phyloP scores from a whole-genome alignment of 2,329 filamentous ascomycete genomes.

The Arthrobotrys sphaeroides region DNA sequence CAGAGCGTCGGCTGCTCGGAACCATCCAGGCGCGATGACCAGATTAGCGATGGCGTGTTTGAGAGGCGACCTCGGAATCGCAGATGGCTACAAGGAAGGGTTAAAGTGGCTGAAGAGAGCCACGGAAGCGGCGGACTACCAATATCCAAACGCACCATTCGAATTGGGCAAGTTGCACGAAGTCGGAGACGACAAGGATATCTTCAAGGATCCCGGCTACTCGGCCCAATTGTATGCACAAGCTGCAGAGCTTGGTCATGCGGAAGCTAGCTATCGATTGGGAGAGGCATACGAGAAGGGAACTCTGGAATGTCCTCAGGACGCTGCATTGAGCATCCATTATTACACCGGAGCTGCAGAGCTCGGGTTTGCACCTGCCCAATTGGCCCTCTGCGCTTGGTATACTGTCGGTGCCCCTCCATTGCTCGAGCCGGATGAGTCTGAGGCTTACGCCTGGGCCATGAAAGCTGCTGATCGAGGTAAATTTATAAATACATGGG shows the following conservation, averaged over 20 bases:
- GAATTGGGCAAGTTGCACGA: constrained; percentile 90
- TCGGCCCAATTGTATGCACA: constrained; percentile 94
- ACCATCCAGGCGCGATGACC: constrained; percentile 93
- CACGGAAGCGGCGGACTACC: constrained; percentile 83
- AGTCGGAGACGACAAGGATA: constrained; percentile 89
- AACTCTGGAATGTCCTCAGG: constrained; percentile 82
- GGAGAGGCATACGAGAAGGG: constrained; percentile 98
- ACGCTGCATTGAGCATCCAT: constrained; percentile 92
- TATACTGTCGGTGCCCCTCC: constrained; percentile 95
- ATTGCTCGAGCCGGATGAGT: constrained; percentile 91
- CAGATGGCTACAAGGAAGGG: constrained; percentile 86
- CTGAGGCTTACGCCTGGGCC: constrained; percentile 97
- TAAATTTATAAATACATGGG: constrained; percentile 64
- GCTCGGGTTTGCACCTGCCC: constrained; percentile 80
- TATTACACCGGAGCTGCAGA: constrained; percentile 96
- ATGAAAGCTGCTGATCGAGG: constrained; percentile 83
- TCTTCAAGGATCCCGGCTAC: constrained; percentile 90
- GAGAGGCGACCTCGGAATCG: constrained; percentile 83
- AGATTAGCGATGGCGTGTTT: constrained; percentile 90
- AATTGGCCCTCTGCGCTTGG: constrained; percentile 99
- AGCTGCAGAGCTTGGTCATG: constrained; percentile 88
- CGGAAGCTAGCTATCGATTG: constrained; percentile 84
- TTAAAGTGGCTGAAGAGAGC: constrained; percentile 97
- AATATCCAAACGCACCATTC: constrained; percentile 93
- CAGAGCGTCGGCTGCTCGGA: constrained; percentile 87